phyloP scores from a whole-genome alignment of 352 stramenopile genomes.

The Phytopythium boreale region DNA sequence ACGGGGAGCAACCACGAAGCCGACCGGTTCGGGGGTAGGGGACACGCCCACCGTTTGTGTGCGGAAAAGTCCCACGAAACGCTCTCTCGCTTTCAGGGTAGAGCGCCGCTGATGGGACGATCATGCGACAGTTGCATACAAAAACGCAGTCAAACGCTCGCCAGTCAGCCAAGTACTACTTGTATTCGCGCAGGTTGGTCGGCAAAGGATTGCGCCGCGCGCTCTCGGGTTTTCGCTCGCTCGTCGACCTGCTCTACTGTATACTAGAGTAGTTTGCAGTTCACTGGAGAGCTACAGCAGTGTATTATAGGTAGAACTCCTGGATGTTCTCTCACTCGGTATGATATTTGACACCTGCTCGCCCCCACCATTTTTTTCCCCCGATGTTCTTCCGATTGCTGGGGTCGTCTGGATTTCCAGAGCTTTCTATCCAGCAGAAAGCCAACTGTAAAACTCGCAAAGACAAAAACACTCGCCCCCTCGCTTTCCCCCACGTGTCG shows the following conservation, averaged over 20 bases:
- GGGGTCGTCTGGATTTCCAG: not conserved
- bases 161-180: not conserved
- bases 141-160: not conserved
- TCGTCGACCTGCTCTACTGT: too few species aligned
- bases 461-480: not conserved
- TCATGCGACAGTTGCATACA: conserved; percentile 2
- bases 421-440: not conserved
- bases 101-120: not conserved
- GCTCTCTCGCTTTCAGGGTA: not conserved
- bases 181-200: too few species aligned
- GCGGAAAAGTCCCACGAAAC: not conserved
- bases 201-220: too few species aligned
- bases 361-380: too few species aligned
- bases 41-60: not conserved
- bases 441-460: not conserved
- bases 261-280: too few species aligned
- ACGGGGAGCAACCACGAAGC: not conserved
- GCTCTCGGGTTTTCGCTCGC: too few species aligned
- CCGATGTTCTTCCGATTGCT: not conserved
- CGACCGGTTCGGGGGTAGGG: not conserved
- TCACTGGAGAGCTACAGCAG: too few species aligned
- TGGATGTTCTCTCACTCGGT: too few species aligned
- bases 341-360: too few species aligned
- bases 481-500: not conserved
- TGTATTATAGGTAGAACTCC: too few species aligned